Evolutionary conservation across 1,139 yeast species (phyloP), one percentile per base, ranked within the genome.

Genomic region (Meyerozyma guilliermondii): DNA sequence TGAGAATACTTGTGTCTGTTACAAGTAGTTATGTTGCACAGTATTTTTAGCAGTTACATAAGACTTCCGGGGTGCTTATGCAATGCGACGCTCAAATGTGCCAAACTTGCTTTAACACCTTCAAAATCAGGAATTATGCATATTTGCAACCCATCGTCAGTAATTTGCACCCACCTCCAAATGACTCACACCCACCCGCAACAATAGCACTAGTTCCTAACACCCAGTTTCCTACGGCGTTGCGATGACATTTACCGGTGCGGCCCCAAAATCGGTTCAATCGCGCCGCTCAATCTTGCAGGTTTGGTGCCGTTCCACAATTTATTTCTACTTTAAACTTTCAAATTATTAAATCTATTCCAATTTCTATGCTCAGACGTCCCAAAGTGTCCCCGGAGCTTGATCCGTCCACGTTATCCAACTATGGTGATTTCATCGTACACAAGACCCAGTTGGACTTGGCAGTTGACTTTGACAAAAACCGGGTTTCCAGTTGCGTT

Each of bases 321-420:
- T 20, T 6, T 5, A 18, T 20, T 20, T 6, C 5, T 20, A 20
- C 22, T 20, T 20, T 20, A 2, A 20, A 3, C 4, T 3, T 6
- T 20, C 22, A 6, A 6, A 6, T 20, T 6, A 3, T 20, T 5
- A 4, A 20, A 4, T 7, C 22, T 20, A 6, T 20, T 20, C 2
- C 22, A 6, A 3, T 20, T 7, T 20, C 22, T n/a, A 20, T 20
- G 22, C 22, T 20, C 22, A 20, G 22, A 20, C 33, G 33, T 29
- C 85, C 85, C 1, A 49, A 49, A 3, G 52, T 48, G 17, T 71
- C 80, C 2, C 85, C 88, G 1, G 87, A 81, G 52, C 47, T 56
- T 9, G 96, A 87, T 60, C 83, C 86, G 20, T 83, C 92, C 14
- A 86, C 96, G 5, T 65, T 76, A 23, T 87, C 96, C 41, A 86